Evolutionary conservation across 2,329 filamentous ascomycete species (phyloP).

Genomic region (Colletotrichum lini): DNA sequence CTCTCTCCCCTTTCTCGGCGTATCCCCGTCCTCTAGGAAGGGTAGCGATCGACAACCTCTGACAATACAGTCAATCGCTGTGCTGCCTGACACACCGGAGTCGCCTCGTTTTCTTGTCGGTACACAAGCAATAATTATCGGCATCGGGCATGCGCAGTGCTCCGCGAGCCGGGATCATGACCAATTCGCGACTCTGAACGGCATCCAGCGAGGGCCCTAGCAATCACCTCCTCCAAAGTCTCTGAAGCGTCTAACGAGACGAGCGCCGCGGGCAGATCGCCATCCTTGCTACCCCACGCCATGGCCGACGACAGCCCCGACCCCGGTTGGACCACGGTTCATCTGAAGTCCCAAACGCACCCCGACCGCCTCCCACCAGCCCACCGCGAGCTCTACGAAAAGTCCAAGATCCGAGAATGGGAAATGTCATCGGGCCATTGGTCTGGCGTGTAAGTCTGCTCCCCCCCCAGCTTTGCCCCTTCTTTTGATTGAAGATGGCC

Average conservation of each 20-base stretch:
- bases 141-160: neutral
- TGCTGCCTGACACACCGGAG: neutral
- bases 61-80: too few relatives aligned
- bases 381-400: slow-evolving; percentile 47
- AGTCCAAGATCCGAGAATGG: slow-evolving; percentile 47
- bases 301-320: slow-evolving; percentile 46
- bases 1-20: too few relatives aligned
- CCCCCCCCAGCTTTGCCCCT: neutral
- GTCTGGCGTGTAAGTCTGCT: slow-evolving; percentile 47
- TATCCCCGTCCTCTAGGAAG: too few relatives aligned
- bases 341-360: slow-evolving; percentile 44
- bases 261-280: neutral
- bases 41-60: slow-evolving; percentile 2
- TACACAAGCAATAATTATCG: neutral
- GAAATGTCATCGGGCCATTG: slow-evolving; percentile 47
- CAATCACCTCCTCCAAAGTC: neutral
- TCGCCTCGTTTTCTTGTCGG: neutral
- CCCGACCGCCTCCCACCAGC: slow-evolving; percentile 45
- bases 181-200: neutral
- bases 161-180: neutral
- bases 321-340: slow-evolving; percentile 49
- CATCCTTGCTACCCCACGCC: neutral
- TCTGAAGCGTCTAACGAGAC: neutral
- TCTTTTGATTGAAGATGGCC: neutral
- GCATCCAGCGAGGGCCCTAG: neutral